Base-by-base conservation (phyloP, 163 green algal genomes). In the Volvox carteri region DNA sequence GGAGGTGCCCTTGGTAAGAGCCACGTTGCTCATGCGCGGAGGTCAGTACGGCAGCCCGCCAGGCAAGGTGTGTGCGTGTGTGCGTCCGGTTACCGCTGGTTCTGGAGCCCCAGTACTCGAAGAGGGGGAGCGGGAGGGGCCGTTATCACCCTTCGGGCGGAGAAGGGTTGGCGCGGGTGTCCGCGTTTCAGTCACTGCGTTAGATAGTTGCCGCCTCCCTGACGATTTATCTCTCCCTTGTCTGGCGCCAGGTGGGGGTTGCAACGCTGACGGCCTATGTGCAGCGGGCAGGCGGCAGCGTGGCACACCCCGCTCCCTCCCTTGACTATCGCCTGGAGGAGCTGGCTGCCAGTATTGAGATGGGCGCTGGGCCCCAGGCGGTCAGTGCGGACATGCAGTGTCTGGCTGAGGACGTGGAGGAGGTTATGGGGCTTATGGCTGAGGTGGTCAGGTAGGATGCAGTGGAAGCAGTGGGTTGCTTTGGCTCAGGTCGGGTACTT, bases 1-100 rank as follows among this genome's bases (percentile, higher is more conserved):
- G 78, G 96, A 99, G 91, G 94, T 98, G 60, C 94, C 95, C 4
- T 86, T 98, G 25, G 92, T 98, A 1, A 84, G 94, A 0, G 96
- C 94, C 28, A 93, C 90, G 12, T 87, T 98, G 67, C 80, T 98
- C 5, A 97, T 98, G 80, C 90, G 85, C 3, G 96, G 96, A 1
- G 96, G 96, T 0, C 90, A 95, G 83, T 90, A 96, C 28, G 91
- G 87, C 33, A 94, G 91, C 62, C 94, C 95, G 37, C 42, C 86
- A 21, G 90, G 96, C 72, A 96, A 97, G 92, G 95, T 95, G 11
- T 41, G 23, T 77, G 68, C n/a, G n/a, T n/a, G n/a, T n/a, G n/a
- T n/a, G n/a, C n/a, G n/a, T n/a, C n/a, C n/a, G n/a, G n/a, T n/a
- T n/a, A n/a, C n/a, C n/a, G n/a, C n/a, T n/a, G n/a, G n/a, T n/a